phyloP scores from a whole-genome alignment of 345 rosid genomes.

The Punica granatum region DNA sequence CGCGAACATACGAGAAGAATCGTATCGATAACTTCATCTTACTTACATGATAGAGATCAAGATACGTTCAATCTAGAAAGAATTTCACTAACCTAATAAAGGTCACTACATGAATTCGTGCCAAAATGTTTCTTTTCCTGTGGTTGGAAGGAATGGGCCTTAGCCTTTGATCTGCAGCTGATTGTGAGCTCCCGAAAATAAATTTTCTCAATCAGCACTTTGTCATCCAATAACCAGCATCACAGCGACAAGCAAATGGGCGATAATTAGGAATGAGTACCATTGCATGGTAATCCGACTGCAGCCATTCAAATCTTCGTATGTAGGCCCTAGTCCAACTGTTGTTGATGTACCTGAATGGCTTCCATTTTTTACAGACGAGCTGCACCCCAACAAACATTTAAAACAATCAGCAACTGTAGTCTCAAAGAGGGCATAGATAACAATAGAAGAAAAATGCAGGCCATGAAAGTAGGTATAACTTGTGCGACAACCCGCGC shows the following conservation, averaged over 20 bases:
- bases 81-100: neutral
- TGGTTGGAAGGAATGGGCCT: neutral
- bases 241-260: conserved; percentile 11
- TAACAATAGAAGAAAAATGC: neutral
- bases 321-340: conserved; percentile 30
- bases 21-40: neutral
- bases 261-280: conserved; percentile 16
- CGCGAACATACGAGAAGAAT: neutral
- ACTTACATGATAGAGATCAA: neutral
- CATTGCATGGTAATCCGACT: conserved; percentile 18
- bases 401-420: conserved; percentile 1
- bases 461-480: neutral
- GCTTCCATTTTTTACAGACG: conserved; percentile 37
- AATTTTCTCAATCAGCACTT: neutral
- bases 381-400: conserved; percentile 28
- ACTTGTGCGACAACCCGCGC: too few relatives aligned
- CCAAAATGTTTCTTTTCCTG: neutral
- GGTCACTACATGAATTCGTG: neutral
- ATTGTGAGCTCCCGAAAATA: neutral
- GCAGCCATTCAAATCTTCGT: conserved; percentile 43
- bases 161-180: neutral
- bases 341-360: conserved; percentile 26
- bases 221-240: neutral
- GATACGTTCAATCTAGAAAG: neutral
- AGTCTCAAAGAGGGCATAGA: neutral